Conservation (phyloP, 2,329 filamentous ascomycete species). For the Ophiosphaerella herpotricha region DNA sequence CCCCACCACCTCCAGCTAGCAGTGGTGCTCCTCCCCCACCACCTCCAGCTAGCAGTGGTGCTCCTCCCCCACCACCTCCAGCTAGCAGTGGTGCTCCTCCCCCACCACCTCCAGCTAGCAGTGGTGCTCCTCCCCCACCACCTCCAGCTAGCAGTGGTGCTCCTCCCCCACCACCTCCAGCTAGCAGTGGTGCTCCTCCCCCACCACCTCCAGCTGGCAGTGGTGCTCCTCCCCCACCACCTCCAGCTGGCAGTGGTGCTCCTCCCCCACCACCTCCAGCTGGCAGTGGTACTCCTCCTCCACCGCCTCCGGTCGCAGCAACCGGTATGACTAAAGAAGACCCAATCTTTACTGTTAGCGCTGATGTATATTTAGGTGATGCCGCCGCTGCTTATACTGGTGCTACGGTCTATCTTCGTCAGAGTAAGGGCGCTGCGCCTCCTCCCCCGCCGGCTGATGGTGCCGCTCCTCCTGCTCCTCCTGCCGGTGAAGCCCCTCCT, state of each 20-base stretch:
- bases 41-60: not conserved
- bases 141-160: not conserved
- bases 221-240: not conserved
- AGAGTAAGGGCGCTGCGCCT: not conserved
- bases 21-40: not conserved
- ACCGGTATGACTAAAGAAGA: not conserved
- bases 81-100: too few species aligned
- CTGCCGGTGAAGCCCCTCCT: not conserved
- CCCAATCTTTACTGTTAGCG: not conserved
- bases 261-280: not conserved
- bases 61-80: not conserved
- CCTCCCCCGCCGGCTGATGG: not conserved
- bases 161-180: not conserved
- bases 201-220: not conserved
- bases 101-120: not conserved
- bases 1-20: not conserved
- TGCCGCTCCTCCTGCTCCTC: not conserved
- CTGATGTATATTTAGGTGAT: not conserved
- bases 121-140: not conserved
- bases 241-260: too few species aligned
- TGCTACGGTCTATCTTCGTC: not conserved
- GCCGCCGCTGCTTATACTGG: not conserved
- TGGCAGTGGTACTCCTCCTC: not conserved
- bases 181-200: too few species aligned
- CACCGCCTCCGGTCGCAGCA: not conserved